Evolutionary conservation across 345 rosid species (phyloP), one percentile per base, ranked within the genome.

Genomic region (Anastatica hierochuntica): DNA sequence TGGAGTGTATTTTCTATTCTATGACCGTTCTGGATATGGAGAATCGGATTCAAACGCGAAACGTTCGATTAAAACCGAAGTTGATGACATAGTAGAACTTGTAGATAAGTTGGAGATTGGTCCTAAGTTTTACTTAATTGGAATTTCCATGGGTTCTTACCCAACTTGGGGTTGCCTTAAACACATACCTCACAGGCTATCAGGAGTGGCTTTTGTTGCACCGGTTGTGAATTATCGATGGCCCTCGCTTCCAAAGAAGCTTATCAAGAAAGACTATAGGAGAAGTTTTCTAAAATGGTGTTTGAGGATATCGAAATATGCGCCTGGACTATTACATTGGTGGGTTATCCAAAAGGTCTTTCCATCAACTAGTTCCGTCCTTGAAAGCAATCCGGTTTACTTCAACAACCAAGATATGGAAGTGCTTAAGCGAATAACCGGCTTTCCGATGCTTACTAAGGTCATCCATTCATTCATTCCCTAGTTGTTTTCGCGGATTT

Each of bases 21-120:
- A 67, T 40, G 96, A 86, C 67, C 77, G 98, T 19, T 87, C 95
- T 16, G 98, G 98, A 24, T 90, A 90, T 63, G 95, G 96, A 38
- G 89, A 74, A 29, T 86, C 96, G 7, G 89, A 84, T 67, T 75
- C 77, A 15, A 86, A 84, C 67, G 70, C 71, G 1, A 70, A 44
- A 39, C 75, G 82, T 7, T 54, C 95, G 0, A 69, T 84, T 23
- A 63, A 79, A 75, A 84, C 85, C 11, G 98, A 84, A 73, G 94
- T 85, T 43, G 56, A 73, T 4, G 94, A 90, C 63, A 74, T 90
- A 15, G 47, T 50, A 71, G 85, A 86, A 58, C 82, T 90, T 60
- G 98, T 94, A 35, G 94, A 90, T 64, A 78, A 75, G 27, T 34
- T 90, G 47, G 66, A 78, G 52, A 24, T 86, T 48, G 94, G 90